Evolutionary conservation across 23 red algal genomes (phyloP).

Genomic region (Gracilaria domingensis): DNA sequence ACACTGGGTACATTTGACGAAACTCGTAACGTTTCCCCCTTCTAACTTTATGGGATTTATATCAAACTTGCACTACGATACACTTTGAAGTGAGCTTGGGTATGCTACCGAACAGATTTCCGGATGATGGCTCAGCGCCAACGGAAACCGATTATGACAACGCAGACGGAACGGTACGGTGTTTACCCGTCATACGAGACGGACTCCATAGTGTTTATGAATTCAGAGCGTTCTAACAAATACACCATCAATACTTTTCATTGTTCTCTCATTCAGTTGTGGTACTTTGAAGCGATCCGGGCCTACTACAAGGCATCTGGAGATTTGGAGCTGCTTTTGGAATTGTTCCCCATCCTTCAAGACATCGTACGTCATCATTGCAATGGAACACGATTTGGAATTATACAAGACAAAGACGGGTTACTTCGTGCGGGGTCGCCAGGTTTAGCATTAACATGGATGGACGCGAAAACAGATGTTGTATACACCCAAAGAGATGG

Average conservation of each 20-base stretch:
- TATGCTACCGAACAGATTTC: constrained; percentile 76
- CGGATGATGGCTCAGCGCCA: constrained; percentile 70
- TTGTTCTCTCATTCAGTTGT: constrained; percentile 29
- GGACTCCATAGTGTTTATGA: not conserved
- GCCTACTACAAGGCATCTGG: constrained; percentile 66
- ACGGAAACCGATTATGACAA: constrained; percentile 70
- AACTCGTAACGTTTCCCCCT: not conserved
- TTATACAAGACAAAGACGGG: constrained; percentile 54
- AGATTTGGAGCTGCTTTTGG: constrained; percentile 60
- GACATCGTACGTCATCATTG: constrained; percentile 57
- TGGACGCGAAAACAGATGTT: constrained; percentile 68
- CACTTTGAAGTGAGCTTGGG: constrained; percentile 47
- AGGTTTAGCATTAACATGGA: constrained; percentile 63
- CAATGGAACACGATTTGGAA: constrained; percentile 71
- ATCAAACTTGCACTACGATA: not conserved
- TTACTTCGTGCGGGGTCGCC: constrained; percentile 51
- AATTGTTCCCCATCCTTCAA: constrained; percentile 59
- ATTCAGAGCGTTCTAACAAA: not conserved
- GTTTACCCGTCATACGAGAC: no score
- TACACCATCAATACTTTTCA: not conserved
- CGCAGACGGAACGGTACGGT: constrained; percentile 72
- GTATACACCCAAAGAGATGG: constrained; percentile 67
- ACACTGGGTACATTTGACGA: not conserved
- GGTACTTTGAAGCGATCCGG: constrained; percentile 73
- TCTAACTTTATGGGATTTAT: not conserved